phyloP scores from a whole-genome alignment of 192 early-diverging fungal species.

The Dispira parvispora region DNA sequence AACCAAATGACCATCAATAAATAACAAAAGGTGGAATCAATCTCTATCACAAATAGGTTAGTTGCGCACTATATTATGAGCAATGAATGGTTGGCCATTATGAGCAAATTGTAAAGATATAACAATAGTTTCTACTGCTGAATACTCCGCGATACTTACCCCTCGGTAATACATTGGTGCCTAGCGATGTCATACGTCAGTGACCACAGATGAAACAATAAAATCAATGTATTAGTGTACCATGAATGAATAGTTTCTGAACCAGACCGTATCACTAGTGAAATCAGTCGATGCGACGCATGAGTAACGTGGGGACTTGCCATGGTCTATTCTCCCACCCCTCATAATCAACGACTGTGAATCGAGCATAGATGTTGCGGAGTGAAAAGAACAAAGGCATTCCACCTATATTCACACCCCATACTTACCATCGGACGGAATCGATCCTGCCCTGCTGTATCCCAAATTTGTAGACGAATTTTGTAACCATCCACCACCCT shows the following conservation, averaged over 20 bases:
- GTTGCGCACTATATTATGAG: no score
- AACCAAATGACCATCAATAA: no score
- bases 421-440: constrained; percentile 40
- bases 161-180: constrained; percentile 11
- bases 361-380: not conserved
- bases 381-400: not conserved
- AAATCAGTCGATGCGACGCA: no score
- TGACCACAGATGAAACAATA: not conserved
- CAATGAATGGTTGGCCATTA: no score
- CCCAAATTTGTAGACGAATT: constrained; percentile 62
- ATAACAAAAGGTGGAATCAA: no score
- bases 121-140: not conserved
- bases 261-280: no score
- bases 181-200: not conserved
- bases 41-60: no score
- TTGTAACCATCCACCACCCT: constrained; percentile 53
- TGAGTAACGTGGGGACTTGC: no score
- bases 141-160: not conserved
- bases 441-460: constrained; percentile 52
- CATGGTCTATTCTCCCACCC: no score
- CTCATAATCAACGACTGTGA: no score
- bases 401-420: not conserved
- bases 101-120: not conserved
- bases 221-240: not conserved
- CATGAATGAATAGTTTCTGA: no score